A percentile compares a stretch with the other conserved stretches of the same genome.
These are phyloP conservation scores for Byssoonygena ceratinophila DNA, from an alignment of 2,329 filamentous ascomycete genomes.

Conservation along the genomic window DNA sequence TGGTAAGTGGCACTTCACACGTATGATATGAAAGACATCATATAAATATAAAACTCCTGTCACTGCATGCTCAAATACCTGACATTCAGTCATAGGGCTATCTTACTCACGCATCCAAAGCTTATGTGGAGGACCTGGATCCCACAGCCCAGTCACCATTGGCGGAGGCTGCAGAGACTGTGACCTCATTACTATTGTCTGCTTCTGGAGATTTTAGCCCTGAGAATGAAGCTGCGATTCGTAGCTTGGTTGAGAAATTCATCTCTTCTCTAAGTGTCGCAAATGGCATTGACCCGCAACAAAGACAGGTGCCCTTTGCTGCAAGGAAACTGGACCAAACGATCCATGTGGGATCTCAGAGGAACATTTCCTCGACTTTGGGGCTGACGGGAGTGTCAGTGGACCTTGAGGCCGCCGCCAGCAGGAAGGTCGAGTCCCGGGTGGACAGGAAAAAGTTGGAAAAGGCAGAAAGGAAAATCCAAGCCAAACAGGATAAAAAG, in stretches of 20 bases:
- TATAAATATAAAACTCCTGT: background rate
- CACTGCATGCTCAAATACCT: background rate
- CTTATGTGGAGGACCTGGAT: slow-evolving; percentile 65
- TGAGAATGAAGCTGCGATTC: slow-evolving; percentile 65
- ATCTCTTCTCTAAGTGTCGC: slow-evolving; percentile 67
- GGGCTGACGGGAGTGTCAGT: slow-evolving; percentile 74
- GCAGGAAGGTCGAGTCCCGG: slow-evolving; percentile 89
- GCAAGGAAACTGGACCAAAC: slow-evolving; percentile 85
- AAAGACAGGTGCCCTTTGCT: slow-evolving; percentile 58
- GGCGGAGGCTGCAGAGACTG: slow-evolving; percentile 67
- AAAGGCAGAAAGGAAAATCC: slow-evolving; percentile 95
- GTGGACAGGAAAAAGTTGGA: slow-evolving; percentile 98
- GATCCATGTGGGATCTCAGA: slow-evolving; percentile 84
- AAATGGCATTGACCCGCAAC: slow-evolving; percentile 57
- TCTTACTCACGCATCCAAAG: slow-evolving; percentile 79
- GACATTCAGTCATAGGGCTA: slow-evolving; percentile 52
- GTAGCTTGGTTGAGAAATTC: slow-evolving; percentile 79
- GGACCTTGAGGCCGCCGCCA: slow-evolving; percentile 86
- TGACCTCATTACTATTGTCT: slow-evolving; percentile 82
- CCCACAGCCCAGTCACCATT: slow-evolving; percentile 61
- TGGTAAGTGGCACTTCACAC: slow-evolving; percentile 35
- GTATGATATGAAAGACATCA: background rate
- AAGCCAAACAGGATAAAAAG: slow-evolving; percentile 97
- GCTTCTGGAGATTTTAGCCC: slow-evolving; percentile 74
- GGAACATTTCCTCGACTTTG: slow-evolving; percentile 92